phyloP scores from a whole-genome alignment of 352 stramenopile genomes.

The Phytophthora sojae region DNA sequence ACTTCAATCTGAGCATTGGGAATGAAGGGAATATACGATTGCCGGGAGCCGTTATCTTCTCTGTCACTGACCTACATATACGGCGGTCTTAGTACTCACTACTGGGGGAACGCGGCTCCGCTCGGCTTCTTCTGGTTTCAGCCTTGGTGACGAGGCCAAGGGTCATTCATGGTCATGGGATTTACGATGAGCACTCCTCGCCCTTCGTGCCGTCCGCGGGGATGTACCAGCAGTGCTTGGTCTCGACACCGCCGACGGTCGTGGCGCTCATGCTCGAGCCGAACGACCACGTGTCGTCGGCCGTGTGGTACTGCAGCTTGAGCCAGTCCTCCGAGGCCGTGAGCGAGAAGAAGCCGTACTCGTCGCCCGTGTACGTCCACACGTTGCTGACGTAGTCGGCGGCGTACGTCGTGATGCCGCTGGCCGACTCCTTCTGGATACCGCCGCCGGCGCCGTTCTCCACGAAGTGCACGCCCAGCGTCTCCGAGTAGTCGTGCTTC shows the following conservation, averaged over 20 bases:
- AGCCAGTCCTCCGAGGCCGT: constrained; percentile 67
- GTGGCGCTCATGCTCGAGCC: constrained; percentile 49
- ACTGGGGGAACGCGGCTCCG: constrained; percentile 10
- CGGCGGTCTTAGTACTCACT: constrained; percentile 35
- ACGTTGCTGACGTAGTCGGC: constrained; percentile 64
- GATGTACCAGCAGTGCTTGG: constrained; percentile 84
- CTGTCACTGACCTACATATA: constrained; percentile 39
- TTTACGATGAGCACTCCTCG: constrained; percentile 38
- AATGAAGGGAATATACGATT: constrained; percentile 26
- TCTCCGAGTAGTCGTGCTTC: constrained; percentile 76
- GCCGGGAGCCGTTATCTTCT: constrained; percentile 16
- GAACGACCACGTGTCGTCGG: constrained; percentile 67
- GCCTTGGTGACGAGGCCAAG: constrained; percentile 7
- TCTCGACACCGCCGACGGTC: constrained; percentile 59
- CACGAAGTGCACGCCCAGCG: constrained; percentile 72
- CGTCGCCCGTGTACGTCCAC: constrained; percentile 68
- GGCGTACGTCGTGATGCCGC: constrained; percentile 65
- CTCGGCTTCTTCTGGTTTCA: not conserved
- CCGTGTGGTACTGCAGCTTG: constrained; percentile 73
- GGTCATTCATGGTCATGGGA: not conserved
- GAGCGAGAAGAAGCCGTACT: constrained; percentile 83
- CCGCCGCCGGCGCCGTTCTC: constrained; percentile 82
- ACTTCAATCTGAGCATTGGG: not conserved
- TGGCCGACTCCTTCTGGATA: constrained; percentile 80
- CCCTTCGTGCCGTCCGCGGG: constrained; percentile 47